phyloP scores from a whole-genome alignment of 129 eudicot genomes.

The Artemisia tridentata region DNA sequence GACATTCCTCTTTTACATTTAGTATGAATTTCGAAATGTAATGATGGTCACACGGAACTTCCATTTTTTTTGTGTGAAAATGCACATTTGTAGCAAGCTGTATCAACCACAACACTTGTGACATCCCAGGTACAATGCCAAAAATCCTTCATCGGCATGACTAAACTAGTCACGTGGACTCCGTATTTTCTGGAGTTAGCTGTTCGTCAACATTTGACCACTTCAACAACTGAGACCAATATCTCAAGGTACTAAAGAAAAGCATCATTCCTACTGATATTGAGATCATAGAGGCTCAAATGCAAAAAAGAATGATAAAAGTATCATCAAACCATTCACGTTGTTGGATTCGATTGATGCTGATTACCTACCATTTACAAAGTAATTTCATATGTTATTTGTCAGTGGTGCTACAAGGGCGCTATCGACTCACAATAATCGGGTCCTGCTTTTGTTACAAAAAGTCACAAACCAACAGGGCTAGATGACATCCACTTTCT shows the following conservation, averaged over 20 bases:
- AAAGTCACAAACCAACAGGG: background rate
- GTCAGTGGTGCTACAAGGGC: background rate
- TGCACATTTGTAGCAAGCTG: background rate
- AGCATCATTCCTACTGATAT: background rate
- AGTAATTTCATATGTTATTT: background rate
- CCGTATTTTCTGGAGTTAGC: background rate
- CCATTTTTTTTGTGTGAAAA: background rate
- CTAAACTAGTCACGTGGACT: background rate
- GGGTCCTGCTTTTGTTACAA: slow-evolving; percentile 4
- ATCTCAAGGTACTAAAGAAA: background rate
- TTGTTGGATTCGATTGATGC: background rate
- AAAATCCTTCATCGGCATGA: background rate
- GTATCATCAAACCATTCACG: background rate
- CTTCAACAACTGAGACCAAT: background rate
- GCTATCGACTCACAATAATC: background rate
- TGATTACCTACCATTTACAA: slow-evolving; percentile 2
- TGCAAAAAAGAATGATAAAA: background rate
- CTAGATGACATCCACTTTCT: background rate
- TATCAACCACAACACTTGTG: background rate
- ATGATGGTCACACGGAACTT: background rate
- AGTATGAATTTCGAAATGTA: slow-evolving; percentile 1
- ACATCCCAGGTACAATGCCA: background rate
- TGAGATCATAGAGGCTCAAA: background rate
- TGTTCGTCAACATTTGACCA: background rate
- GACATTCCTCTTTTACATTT: background rate